A percentile compares a stretch with the other conserved stretches of the same genome.
These are phyloP conservation scores for Passalora sequoiae DNA, from an alignment of 2,329 filamentous ascomycete genomes.

Conservation along the genomic window DNA sequence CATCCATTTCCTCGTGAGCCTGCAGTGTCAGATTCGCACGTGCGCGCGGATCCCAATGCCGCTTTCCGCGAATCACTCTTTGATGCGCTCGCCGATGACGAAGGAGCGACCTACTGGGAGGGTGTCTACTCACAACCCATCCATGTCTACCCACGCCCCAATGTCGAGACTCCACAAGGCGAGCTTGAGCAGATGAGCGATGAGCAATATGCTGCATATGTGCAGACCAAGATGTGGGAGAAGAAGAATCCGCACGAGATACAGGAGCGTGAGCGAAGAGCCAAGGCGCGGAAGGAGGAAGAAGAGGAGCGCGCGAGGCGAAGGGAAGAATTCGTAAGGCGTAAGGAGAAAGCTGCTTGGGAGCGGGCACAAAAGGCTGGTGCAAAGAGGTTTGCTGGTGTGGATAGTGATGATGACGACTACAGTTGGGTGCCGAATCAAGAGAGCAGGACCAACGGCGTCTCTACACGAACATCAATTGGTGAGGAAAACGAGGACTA, in stretches of 20 bases:
- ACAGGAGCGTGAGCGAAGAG: constrained; percentile 64
- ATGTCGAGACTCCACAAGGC: constrained; percentile 49
- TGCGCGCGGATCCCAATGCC: constrained; percentile 57
- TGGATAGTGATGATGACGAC: constrained; percentile 39
- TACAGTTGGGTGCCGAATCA: constrained; percentile 24
- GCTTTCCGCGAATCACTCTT: constrained; percentile 93
- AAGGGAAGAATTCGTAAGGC: constrained; percentile 40
- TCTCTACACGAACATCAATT: constrained; percentile 9
- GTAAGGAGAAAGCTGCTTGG: constrained; percentile 35
- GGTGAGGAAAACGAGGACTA: constrained; percentile 20
- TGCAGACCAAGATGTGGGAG: constrained; percentile 91
- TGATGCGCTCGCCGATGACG: constrained; percentile 93
- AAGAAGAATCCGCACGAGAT: constrained; percentile 79
- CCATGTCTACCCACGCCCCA: constrained; percentile 70
- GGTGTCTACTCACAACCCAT: constrained; percentile 94
- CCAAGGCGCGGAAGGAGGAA: constrained; percentile 47
- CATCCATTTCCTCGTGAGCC: constrained; percentile 34
- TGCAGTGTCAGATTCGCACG: constrained; percentile 17
- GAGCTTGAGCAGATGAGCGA: constrained; percentile 80
- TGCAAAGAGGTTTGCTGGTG: constrained; percentile 34
- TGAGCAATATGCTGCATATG: constrained; percentile 83
- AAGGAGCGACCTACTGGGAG: constrained; percentile 93
- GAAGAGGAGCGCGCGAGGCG: constrained; percentile 39
- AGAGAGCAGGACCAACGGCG: constrained; percentile 11
- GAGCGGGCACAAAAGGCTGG: constrained; percentile 32